phyloP scores from a whole-genome alignment of 208 protist genomes.

The Crithidia acanthocephali region DNA sequence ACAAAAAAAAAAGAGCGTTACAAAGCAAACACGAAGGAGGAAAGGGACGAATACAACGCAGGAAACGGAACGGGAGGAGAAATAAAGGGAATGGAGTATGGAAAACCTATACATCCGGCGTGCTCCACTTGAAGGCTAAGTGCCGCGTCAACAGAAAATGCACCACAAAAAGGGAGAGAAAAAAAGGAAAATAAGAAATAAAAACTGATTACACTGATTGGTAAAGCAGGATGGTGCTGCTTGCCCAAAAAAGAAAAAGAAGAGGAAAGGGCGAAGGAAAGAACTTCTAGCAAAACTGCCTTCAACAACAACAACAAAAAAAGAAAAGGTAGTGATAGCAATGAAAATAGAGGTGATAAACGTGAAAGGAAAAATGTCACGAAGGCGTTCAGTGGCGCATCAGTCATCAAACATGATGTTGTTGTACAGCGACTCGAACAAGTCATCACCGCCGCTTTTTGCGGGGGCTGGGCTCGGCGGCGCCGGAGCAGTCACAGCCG shows the following conservation, averaged over 20 bases:
- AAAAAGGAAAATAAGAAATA: neutral
- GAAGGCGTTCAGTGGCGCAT: no score
- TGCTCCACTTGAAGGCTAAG: neutral
- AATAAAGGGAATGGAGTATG: conserved; percentile 11
- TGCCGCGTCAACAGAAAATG: neutral
- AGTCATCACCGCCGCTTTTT: conserved; percentile 35
- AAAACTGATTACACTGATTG: no score
- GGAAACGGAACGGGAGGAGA: neutral
- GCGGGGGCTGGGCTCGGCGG: neutral
- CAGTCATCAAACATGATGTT: conserved; percentile 49
- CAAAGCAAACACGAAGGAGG: neutral
- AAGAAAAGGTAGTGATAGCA: no score
- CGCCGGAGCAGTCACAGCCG: neutral
- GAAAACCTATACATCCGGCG: neutral
- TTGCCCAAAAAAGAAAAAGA: no score
- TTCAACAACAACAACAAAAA: no score
- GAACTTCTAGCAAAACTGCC: no score
- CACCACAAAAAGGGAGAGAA: neutral
- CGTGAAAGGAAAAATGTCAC: no score
- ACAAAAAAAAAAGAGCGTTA: neutral
- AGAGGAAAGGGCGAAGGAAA: no score
- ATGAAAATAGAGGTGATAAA: no score
- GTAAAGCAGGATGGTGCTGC: neutral
- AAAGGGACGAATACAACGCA: neutral
- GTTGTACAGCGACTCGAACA: conserved; percentile 60